phyloP scores from a whole-genome alignment of 1,284 basidiomycete genomes.

The Farysia itapuensis region DNA sequence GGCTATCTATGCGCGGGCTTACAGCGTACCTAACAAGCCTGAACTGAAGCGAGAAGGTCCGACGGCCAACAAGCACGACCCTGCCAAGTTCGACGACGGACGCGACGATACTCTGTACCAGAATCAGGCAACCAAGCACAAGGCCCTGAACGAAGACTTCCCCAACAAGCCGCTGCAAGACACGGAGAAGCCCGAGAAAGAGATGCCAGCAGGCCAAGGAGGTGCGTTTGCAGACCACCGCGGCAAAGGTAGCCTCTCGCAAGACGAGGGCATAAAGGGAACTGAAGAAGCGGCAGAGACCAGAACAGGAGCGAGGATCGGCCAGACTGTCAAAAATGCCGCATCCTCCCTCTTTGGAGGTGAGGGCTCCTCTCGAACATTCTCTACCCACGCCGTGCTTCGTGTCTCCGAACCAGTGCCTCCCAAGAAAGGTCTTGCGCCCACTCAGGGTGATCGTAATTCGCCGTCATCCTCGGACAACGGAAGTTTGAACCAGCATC shows the following conservation, averaged over 20 bases:
- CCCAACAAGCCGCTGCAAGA: slow-evolving; percentile 21
- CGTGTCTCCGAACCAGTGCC: too few relatives aligned
- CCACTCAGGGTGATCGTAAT: slow-evolving; percentile 8
- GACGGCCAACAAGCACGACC: slow-evolving; percentile 15
- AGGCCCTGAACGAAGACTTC: slow-evolving; percentile 14
- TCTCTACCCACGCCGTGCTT: slow-evolving; percentile 10
- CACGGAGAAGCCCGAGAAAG: slow-evolving; percentile 13
- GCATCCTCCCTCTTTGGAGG: slow-evolving; percentile 17
- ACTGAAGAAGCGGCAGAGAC: slow-evolving; percentile 30
- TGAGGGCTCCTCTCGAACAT: slow-evolving; percentile 7
- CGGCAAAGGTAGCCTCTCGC: slow-evolving; percentile 12
- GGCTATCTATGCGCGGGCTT: too few relatives aligned
- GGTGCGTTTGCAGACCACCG: slow-evolving; percentile 38
- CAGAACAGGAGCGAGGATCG: slow-evolving; percentile 10
- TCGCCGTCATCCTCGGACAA: slow-evolving; percentile 8
- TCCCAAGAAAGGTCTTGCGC: slow-evolving; percentile 1
- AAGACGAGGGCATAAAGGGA: slow-evolving; percentile 15
- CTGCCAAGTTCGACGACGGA: slow-evolving; percentile 27
- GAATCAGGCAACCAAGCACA: too few relatives aligned
- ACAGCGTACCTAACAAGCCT: too few relatives aligned
- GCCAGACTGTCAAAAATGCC: slow-evolving; percentile 19
- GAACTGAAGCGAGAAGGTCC: slow-evolving; percentile 30
- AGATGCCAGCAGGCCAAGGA: slow-evolving; percentile 21
- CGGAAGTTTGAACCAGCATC: slow-evolving; percentile 21
- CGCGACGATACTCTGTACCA: too few relatives aligned